Evolutionary conservation across 2,329 filamentous ascomycete species (phyloP).

Genomic region (Penicillium sp.): DNA sequence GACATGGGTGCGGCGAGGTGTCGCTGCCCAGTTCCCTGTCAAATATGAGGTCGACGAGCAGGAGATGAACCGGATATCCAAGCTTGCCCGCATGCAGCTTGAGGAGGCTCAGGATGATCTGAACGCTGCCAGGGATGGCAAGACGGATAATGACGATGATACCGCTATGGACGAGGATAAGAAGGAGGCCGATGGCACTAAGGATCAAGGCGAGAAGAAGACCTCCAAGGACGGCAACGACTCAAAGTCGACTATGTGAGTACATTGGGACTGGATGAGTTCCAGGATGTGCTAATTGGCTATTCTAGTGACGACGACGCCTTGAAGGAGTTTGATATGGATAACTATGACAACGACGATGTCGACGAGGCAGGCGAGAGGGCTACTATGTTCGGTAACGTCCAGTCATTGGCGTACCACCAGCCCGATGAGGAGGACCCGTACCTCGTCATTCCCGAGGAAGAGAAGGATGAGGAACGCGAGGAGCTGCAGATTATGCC

Average conservation of each 20-base stretch:
- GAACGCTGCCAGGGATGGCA: slow-evolving; percentile 60
- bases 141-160: slow-evolving; percentile 37
- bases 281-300: slow-evolving; percentile 9
- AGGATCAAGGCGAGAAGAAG: slow-evolving; percentile 25
- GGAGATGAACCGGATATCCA: slow-evolving; percentile 70
- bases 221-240: slow-evolving; percentile 19
- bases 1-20: slow-evolving; percentile 71
- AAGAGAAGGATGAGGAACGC: slow-evolving; percentile 80
- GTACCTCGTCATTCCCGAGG: slow-evolving; percentile 82
- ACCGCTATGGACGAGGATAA: slow-evolving; percentile 41
- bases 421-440: slow-evolving; percentile 91
- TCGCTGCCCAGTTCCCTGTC: slow-evolving; percentile 68
- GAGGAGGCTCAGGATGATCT: slow-evolving; percentile 89
- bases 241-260: slow-evolving; percentile 21
- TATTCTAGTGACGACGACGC: slow-evolving; percentile 65
- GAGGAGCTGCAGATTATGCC: slow-evolving; percentile 91
- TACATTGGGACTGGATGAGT: slow-evolving; percentile 1
- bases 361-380: slow-evolving; percentile 62
- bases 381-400: slow-evolving; percentile 91
- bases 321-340: slow-evolving; percentile 91
- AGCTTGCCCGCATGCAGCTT: slow-evolving; percentile 71
- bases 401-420: slow-evolving; percentile 90
- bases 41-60: slow-evolving; percentile 72
- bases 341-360: slow-evolving; percentile 87
- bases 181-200: slow-evolving; percentile 30